phyloP scores from a whole-genome alignment of 78 protist species.

The Chrysochromulina tobinii region DNA sequence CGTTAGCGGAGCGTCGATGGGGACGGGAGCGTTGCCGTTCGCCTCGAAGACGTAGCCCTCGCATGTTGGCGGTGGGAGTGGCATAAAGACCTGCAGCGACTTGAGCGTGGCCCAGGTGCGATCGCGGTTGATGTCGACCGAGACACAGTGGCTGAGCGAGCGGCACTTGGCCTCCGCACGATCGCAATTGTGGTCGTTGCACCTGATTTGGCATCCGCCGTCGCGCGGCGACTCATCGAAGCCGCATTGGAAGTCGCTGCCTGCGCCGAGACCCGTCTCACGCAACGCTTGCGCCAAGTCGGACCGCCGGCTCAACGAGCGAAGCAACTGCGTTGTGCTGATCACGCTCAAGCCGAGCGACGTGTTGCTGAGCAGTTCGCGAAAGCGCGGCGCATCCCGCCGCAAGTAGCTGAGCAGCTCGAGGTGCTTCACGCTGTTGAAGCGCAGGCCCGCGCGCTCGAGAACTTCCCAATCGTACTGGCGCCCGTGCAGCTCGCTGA shows the following conservation, averaged over 20 bases:
- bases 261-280: neutral
- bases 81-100: neutral
- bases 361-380: neutral
- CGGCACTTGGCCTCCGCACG: neutral
- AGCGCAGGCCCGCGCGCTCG: neutral
- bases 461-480: neutral
- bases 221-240: neutral
- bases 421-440: neutral
- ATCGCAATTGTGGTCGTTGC: neutral
- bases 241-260: neutral
- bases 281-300: neutral
- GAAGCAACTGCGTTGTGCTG: neutral
- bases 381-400: neutral
- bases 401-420: neutral
- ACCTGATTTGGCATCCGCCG: neutral
- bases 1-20: neutral
- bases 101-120: neutral
- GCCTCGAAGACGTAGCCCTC: neutral
- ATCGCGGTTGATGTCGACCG: neutral
- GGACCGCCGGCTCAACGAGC: neutral
- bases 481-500: neutral
- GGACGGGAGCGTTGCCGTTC: neutral
- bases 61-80: neutral
- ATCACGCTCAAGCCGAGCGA: neutral
- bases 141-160: neutral